Evolutionary conservation across 441 rosid genomes (phyloP), one percentile per base, ranked within the genome.

Genomic region (Brassica balearica): DNA sequence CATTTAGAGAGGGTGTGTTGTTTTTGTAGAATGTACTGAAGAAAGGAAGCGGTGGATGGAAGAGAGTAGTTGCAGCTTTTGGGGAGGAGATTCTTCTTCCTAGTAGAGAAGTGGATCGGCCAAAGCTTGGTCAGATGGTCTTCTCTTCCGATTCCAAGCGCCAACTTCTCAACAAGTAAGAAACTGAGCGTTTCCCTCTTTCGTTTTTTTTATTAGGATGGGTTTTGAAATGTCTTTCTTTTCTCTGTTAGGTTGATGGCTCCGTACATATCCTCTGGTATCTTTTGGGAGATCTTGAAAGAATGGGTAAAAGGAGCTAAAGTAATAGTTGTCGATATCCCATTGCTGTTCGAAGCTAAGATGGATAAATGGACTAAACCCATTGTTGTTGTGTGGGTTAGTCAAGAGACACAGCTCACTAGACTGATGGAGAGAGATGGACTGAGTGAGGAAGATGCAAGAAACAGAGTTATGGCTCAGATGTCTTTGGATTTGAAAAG

Each of bases 351-450:
- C 6, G 96, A 92, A 84, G 92, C 86, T 17, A 90, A 85, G 83
- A 84, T 91, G 89, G 94, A 91, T 73, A 88, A 71, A 75, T 92
- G 93, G 95, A 91, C 92, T 12, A 87, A 91, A 62, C 92, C 90
- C 48, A 76, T 86, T 60, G 71, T 92, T 5, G 94, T 81, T 65
- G 84, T 81, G 27, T 81, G 82, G 82, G 82, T 77, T 2, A 77
- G 65, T 68, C 9, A 74, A 68, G 78, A 81, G 43, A 81, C 81
- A 32, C 81, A 77, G 14, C 84, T 77, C 8, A 14, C 64, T 32
- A 63, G 84, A 23, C 22, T 77, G 64, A 63, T 73, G 65, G 69
- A 72, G 34, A 81, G 84, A 64, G 84, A 81, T 69, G 75, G 81
- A 32, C 2, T 69, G 27, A 68, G 74, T 20, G 78, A 81, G 12